A percentile compares a stretch with the other conserved stretches of the same genome.
Conservation (phyloP, 805 yeast species). For the Priceomyces haplophilus region DNA sequence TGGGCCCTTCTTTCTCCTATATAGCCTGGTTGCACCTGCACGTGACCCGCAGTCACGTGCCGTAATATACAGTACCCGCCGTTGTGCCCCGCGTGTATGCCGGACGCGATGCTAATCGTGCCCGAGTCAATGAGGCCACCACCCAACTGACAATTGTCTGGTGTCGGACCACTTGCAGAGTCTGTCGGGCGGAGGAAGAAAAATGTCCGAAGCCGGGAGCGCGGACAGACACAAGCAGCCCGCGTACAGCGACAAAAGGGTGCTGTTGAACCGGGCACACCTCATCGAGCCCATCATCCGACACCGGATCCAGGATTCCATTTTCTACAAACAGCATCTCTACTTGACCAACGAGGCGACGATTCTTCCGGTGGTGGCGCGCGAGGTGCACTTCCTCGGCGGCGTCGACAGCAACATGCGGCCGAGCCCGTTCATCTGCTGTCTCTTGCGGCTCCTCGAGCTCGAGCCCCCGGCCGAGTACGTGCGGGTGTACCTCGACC, state of each 20-base stretch:
- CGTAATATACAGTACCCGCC: no score
- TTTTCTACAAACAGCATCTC: constrained; percentile 42
- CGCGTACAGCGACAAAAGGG: constrained; percentile 26
- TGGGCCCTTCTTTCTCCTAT: no score
- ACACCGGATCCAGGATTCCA: constrained; percentile 40
- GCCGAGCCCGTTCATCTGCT: constrained; percentile 73
- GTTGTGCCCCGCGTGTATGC: no score
- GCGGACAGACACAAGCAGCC: constrained; percentile 5
- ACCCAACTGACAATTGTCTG: no score
- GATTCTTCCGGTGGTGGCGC: constrained; percentile 30
- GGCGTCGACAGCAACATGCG: constrained; percentile 53
- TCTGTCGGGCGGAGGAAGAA: no score
- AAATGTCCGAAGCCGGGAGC: neutral
- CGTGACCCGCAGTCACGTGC: no score
- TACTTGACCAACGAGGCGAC: constrained; percentile 41
- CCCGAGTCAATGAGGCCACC: no score
- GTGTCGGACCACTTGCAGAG: no score
- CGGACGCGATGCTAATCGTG: no score
- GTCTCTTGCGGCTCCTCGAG: constrained; percentile 74
- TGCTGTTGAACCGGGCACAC: constrained; percentile 27
- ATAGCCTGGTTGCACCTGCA: no score
- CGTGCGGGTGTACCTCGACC: constrained; percentile 50
- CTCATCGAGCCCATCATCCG: constrained; percentile 42
- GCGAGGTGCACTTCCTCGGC: constrained; percentile 48
- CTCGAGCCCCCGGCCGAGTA: constrained; percentile 65